These are phyloP conservation scores for Wickerhamiella cacticola DNA, from an alignment of 805 yeast species.

Conservation along the genomic window DNA sequence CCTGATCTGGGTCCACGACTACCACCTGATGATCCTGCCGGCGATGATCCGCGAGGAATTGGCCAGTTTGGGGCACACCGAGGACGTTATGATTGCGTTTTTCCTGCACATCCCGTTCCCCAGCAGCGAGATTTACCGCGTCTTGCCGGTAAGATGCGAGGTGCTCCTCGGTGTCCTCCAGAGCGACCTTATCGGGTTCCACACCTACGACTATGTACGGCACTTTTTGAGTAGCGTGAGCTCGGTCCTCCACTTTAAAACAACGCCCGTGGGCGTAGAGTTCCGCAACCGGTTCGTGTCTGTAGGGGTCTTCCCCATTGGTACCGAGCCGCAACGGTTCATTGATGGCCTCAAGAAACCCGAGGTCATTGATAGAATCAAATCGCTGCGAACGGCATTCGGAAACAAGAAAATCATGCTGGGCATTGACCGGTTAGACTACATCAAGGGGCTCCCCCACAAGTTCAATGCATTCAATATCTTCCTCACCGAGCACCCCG, in stretches of 20 bases:
- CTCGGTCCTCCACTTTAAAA: conserved; percentile 65
- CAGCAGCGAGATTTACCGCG: conserved; percentile 88
- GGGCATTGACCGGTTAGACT: conserved; percentile 93
- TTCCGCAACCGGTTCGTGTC: conserved; percentile 63
- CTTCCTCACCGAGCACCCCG: conserved; percentile 84
- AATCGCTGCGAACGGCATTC: conserved; percentile 52
- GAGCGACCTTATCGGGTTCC: conserved; percentile 93
- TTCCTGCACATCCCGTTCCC: conserved; percentile 98
- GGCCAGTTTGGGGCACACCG: conserved; percentile 25
- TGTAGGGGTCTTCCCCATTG: conserved; percentile 98
- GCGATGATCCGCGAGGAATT: conserved; percentile 65
- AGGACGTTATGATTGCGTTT: conserved; percentile 67
- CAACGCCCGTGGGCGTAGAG: conserved; percentile 83
- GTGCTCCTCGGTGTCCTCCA: conserved; percentile 82
- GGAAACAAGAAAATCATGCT: conserved; percentile 74
- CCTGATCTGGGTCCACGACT: conserved; percentile 95
- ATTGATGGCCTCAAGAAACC: conserved; percentile 58
- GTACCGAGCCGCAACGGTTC: conserved; percentile 90
- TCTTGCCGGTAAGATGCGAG: conserved; percentile 88
- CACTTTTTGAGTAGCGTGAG: conserved; percentile 87
- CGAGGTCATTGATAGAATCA: conserved; percentile 53
- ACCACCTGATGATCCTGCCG: conserved; percentile 91
- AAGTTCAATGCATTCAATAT: conserved; percentile 93
- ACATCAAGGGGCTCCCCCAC: conserved; percentile 97
- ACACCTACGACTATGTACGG: conserved; percentile 96